These are phyloP conservation scores for Euphorbia pulcherrima DNA, from an alignment of 345 rosid species.

Conservation along the genomic window DNA sequence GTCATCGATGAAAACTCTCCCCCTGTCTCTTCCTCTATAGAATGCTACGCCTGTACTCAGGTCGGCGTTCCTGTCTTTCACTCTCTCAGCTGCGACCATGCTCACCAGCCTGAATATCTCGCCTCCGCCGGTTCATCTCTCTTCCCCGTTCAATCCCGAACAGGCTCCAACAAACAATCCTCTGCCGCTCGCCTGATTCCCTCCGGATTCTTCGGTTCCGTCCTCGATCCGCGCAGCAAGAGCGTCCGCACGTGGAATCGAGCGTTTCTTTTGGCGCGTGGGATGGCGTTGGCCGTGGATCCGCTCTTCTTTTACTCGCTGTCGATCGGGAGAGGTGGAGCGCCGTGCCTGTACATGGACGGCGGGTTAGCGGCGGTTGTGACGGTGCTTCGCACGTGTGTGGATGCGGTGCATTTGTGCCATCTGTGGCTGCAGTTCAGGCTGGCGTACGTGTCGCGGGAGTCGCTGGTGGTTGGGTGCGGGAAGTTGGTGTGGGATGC, in stretches of 20 bases:
- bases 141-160: conserved; percentile 62
- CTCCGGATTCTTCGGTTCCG: conserved; percentile 32
- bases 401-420: conserved; percentile 60
- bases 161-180: conserved; percentile 12
- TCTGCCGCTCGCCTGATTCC: conserved; percentile 7
- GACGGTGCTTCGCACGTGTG: conserved; percentile 63
- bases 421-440: conserved; percentile 79
- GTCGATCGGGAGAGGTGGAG: conserved; percentile 49
- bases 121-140: conserved; percentile 91
- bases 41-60: conserved; percentile 92
- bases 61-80: conserved; percentile 89
- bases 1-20: conserved; percentile 27
- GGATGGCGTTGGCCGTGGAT: conserved; percentile 72
- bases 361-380: conserved; percentile 60
- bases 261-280: conserved; percentile 63
- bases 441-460: conserved; percentile 73
- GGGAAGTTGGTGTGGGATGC: conserved; percentile 97
- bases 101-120: conserved; percentile 87
- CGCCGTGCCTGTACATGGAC: conserved; percentile 74
- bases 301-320: conserved; percentile 85
- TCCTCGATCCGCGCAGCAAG: conserved; percentile 69
- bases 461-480: conserved; percentile 81
- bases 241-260: conserved; percentile 74
- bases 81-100: conserved; percentile 90
- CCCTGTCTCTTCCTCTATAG: conserved; percentile 43